Base-by-base conservation (phyloP, 345 rosid genomes). In the Carallia brachiata region DNA sequence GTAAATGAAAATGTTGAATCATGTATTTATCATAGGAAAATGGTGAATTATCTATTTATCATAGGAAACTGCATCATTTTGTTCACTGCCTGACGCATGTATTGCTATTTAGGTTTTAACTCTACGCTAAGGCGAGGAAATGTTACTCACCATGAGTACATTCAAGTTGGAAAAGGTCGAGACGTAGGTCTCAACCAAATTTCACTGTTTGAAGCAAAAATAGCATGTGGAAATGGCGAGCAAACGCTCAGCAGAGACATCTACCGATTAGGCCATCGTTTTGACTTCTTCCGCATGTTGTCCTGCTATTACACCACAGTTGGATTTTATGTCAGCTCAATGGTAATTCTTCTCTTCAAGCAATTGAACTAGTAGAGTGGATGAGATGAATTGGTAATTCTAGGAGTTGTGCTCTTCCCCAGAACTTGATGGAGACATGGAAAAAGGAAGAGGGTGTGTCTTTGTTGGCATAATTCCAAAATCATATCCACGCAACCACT, bases 111-210 rank as follows among this genome's bases (percentile, higher is more conserved):
- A 92, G 99, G 99, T 74, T 92, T 95, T 78, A 95, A 95, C 80
- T 95, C 98, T 61, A 90, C 93, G 47, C 76, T 92, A 68, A 88
- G 99, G 78, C 85, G 90, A 67, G 99, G 98, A 47, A 92, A 95
- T 85, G 67, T 95, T 55, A 95, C 99, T 76, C 99, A 95, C 81
- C 99, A 92, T 74, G 99, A 95, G 86, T 95, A 95, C 73, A 92
- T 95, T 69, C 99, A 95, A 88, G 98, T 95, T 76, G 99, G 99
- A 63, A 95, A 95, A 84, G 99, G 99, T 68, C 87, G 99, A 76
- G 99, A 95, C 79, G 99, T 95, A 52, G 99, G 99, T 63, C 87
- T 95, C 70, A 90, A 90, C 82, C 99, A 95, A 75, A 91, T 95
- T 70, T 90, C 99, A 57, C 91, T 95, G 70, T 95, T 95, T 68